Evolutionary conservation across 1,284 basidiomycete species (phyloP).

Genomic region (Ceratorhiza oryzae-sativae): DNA sequence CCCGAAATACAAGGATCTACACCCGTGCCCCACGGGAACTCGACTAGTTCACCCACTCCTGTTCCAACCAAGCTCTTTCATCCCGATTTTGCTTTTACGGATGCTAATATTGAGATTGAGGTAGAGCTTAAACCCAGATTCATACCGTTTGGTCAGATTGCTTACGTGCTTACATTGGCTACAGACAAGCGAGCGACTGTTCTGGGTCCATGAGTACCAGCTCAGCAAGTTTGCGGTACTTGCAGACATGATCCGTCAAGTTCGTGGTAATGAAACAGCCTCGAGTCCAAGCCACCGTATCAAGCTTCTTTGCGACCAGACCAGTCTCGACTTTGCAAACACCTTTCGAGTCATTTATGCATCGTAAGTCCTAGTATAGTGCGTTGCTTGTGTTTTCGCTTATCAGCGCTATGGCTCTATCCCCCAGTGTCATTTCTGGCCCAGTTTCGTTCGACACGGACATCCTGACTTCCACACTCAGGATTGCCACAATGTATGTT

Average conservation of each 20-base stretch:
- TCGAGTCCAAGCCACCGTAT: neutral
- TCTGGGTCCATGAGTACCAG: conserved; percentile 31
- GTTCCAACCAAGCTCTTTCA: neutral
- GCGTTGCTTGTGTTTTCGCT: neutral
- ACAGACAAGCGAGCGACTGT: neutral
- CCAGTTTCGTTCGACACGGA: neutral
- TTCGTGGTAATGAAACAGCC: neutral
- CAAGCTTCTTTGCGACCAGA: neutral
- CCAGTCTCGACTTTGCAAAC: conserved; percentile 3
- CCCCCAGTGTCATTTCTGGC: neutral
- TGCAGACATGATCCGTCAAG: neutral
- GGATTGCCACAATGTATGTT: conserved; percentile 8
- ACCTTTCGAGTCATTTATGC: conserved; percentile 13
- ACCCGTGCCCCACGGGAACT: neutral
- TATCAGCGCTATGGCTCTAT: neutral
- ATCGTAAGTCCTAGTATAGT: neutral
- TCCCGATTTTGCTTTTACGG: conserved; percentile 19
- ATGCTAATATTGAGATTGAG: conserved; percentile 25
- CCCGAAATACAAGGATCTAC: too few relatives aligned
- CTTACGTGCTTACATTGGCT: neutral
- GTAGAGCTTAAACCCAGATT: neutral
- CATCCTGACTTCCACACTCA: neutral
- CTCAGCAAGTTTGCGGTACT: conserved; percentile 14
- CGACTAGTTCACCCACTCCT: neutral
- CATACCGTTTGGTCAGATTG: neutral